Evolutionary conservation across 129 eudicot genomes (phyloP).

Genomic region (Daucus carota): DH1_v3.0 NC_030386.2:31987501-31988000

Average conservation of each 20-base stretch:
- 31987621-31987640: slow-evolving; percentile 54
- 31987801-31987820: slow-evolving; percentile 43
- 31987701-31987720: slow-evolving; percentile 69
- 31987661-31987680: slow-evolving; percentile 93
- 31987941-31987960: neutral
- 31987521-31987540: neutral
- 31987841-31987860: neutral
- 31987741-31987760: slow-evolving; percentile 48
- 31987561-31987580: neutral
- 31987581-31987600: neutral
- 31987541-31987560: neutral
- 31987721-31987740: slow-evolving; percentile 55
- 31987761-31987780: slow-evolving; percentile 60
- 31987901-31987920: neutral
- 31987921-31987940: neutral
- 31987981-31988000: neutral
- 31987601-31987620: slow-evolving; percentile 32
- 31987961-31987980: neutral
- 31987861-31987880: neutral
- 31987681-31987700: slow-evolving; percentile 83
- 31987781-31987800: slow-evolving; percentile 65
- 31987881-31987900: neutral
- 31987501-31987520: neutral
- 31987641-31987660: slow-evolving; percentile 78
- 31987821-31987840: neutral